A percentile compares a stretch with the other conserved stretches of the same genome.
phyloP scores from a whole-genome alignment of 768 basidiomycete species.

The Suillus cothurnatus region DNA sequence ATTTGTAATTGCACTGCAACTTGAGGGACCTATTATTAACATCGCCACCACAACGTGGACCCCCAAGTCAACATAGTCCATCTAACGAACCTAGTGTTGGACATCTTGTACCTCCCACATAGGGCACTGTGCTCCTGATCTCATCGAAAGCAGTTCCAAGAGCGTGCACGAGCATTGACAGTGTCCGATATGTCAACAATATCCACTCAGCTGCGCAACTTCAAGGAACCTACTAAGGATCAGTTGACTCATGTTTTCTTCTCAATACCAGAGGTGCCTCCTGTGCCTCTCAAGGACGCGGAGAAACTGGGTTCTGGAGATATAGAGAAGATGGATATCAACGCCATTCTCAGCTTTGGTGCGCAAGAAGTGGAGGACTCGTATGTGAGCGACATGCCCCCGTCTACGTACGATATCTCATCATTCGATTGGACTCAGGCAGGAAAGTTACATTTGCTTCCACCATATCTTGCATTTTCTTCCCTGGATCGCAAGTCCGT shows the following conservation, averaged over 20 bases:
- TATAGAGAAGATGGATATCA: slow-evolving; percentile 81
- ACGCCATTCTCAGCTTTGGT: slow-evolving; percentile 81
- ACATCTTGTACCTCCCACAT: slow-evolving; percentile 5
- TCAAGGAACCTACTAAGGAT: slow-evolving; percentile 92
- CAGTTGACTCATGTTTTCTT: slow-evolving; percentile 86
- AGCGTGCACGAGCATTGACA: slow-evolving; percentile 2
- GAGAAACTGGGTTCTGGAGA: slow-evolving; percentile 38
- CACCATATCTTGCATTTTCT: slow-evolving; percentile 88
- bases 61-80: background rate
- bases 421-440: slow-evolving; percentile 52
- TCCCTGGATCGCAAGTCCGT: slow-evolving; percentile 93
- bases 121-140: slow-evolving; percentile 5
- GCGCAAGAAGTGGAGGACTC: slow-evolving; percentile 85
- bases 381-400: slow-evolving; percentile 64
- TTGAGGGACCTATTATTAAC: background rate
- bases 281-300: slow-evolving; percentile 21
- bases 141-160: slow-evolving; percentile 6
- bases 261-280: slow-evolving; percentile 61
- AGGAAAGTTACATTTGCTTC: slow-evolving; percentile 85
- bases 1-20: slow-evolving; percentile 21
- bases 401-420: slow-evolving; percentile 6
- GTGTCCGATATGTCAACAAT: slow-evolving; percentile 66
- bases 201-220: slow-evolving; percentile 84
- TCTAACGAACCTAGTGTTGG: slow-evolving; percentile 6
- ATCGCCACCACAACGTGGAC: slow-evolving; percentile 15